Evolutionary conservation across 345 rosid genomes (phyloP), one percentile per base, ranked within the genome.

Genomic region (Hypericum perforatum): DNA sequence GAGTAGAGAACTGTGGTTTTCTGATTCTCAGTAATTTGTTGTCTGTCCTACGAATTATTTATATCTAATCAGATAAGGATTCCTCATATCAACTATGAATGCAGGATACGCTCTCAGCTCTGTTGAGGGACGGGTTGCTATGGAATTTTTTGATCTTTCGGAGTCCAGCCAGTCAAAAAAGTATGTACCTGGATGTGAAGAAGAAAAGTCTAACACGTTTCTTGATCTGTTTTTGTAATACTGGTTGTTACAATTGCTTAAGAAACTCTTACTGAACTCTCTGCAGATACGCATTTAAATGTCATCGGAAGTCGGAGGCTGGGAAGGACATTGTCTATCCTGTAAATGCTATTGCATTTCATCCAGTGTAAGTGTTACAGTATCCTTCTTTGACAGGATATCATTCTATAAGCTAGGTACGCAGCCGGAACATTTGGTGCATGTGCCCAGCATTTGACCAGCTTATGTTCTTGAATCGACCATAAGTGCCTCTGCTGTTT

Each of bases 51-150:
- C 41, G 16, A 15, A 5, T 59, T 11, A 41, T 36, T 50, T 43
- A 44, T 45, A 61, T 60, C 63, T 37, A 60, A 50, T 12, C n/a
- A 39, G 59, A 53, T 11, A 14, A 36, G 54, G 7, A 7, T 74
- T 22, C 32, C 32, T 22, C 32, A 22, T 22, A 22, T 22, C 32
- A 22, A 22, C 32, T 22, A 22, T 22, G 32, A 22, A 22, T 77
- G 75, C 84, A 91, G 98, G 98, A 69, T 91, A 87, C 77, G 98
- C 98, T 40, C 89, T 91, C 52, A 91, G 96, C 69, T 91, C 94
- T 44, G 96, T 91, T 57, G 96, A 91, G 67, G 96, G 98, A 45
- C 75, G 98, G 62, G 95, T 91, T 45, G 84, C 98, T n/a, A 91
- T 91, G 98, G 98, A 87, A 63, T 87, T 85, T 58, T 91, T 91